Conservation (phyloP, 176 grass and related monocot genomes). For the Oryza glaberrima region DNA sequence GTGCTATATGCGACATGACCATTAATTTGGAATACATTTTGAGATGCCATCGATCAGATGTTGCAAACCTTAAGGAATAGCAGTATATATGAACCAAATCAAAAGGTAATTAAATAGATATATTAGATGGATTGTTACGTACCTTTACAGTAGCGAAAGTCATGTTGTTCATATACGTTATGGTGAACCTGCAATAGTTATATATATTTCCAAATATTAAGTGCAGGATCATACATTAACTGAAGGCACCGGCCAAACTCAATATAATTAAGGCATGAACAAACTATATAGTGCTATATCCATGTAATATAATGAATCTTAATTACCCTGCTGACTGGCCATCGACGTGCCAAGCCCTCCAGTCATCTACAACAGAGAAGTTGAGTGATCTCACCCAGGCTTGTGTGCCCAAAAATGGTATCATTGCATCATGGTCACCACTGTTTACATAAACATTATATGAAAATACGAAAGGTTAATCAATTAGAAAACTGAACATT, state of each 20-base stretch:
- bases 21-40: too few relatives aligned
- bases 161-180: constrained; percentile 44
- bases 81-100: too few relatives aligned
- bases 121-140: background rate
- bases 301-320: background rate
- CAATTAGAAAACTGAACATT: too few relatives aligned
- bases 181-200: constrained; percentile 18
- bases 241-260: too few relatives aligned
- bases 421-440: constrained; percentile 55
- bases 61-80: too few relatives aligned
- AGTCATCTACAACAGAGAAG: constrained; percentile 41
- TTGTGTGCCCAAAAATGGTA: constrained; percentile 60
- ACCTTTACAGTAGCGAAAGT: constrained; percentile 58
- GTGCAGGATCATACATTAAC: too few relatives aligned
- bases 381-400: constrained; percentile 66
- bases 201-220: background rate
- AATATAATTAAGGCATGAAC: background rate
- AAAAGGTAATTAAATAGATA: background rate
- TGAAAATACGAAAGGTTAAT: too few relatives aligned
- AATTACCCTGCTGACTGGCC: constrained; percentile 53
- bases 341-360: constrained; percentile 57
- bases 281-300: too few relatives aligned
- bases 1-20: too few relatives aligned
- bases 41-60: too few relatives aligned
- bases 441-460: constrained; percentile 16